A percentile compares a stretch with the other conserved stretches of the same genome.
Evolutionary conservation across 1,284 basidiomycete species (phyloP).

Genomic region (Microbotryum silenes-acaulis): DNA sequence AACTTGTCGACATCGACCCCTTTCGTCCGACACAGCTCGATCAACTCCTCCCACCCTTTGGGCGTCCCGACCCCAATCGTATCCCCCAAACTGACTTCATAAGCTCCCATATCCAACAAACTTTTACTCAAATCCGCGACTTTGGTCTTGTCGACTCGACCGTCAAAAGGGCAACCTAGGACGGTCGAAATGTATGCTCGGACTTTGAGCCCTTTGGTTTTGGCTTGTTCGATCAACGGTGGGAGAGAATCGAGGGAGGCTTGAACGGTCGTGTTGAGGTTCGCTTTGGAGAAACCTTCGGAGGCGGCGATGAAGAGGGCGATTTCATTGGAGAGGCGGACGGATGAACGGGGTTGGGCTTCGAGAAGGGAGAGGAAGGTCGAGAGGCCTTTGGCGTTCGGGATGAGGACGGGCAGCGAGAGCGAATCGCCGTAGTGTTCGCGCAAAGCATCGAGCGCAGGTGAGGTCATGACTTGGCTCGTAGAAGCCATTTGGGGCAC

Average conservation of each 20-base stretch:
- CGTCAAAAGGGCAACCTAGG: slow-evolving; percentile 78
- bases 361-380: slow-evolving; percentile 47
- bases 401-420: slow-evolving; percentile 76
- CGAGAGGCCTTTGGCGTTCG: slow-evolving; percentile 71
- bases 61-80: slow-evolving; percentile 84
- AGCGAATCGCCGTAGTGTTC: slow-evolving; percentile 41
- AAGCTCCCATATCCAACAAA: slow-evolving; percentile 82
- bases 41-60: slow-evolving; percentile 55
- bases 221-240: slow-evolving; percentile 57
- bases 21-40: slow-evolving; percentile 58
- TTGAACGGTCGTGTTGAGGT: slow-evolving; percentile 68
- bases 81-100: slow-evolving; percentile 85
- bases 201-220: slow-evolving; percentile 58
- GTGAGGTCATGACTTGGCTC: slow-evolving; percentile 44
- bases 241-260: slow-evolving; percentile 64
- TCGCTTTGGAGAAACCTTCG: slow-evolving; percentile 72
- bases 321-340: slow-evolving; percentile 67
- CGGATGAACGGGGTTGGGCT: slow-evolving; percentile 34
- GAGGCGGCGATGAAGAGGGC: slow-evolving; percentile 84
- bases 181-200: slow-evolving; percentile 69
- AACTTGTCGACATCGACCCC: slow-evolving; percentile 56
- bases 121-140: slow-evolving; percentile 65
- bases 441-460: slow-evolving; percentile 16
- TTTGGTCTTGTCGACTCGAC: slow-evolving; percentile 57
- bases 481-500: slow-evolving; percentile 72